A percentile compares a stretch with the other conserved stretches of the same genome.
Conservation (phyloP, 1,284 basidiomycete species). For the Ustilago bromivora region DNA sequence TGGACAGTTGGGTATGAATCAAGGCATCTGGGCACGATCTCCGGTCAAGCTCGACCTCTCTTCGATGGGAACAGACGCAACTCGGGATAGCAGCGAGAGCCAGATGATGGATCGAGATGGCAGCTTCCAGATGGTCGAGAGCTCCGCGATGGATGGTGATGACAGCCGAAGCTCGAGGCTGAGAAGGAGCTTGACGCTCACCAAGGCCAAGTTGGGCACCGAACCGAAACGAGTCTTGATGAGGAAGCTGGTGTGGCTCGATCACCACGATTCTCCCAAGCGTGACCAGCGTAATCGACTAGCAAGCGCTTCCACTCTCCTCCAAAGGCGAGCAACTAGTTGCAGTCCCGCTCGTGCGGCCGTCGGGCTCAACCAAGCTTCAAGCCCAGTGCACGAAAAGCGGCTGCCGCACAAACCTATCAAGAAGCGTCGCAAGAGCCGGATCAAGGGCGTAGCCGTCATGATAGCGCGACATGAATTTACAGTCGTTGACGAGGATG, state of each 20-base stretch:
- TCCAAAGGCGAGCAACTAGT: not conserved
- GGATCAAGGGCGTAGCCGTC: conserved; percentile 39
- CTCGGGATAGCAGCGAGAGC: not conserved
- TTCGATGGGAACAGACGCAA: not conserved
- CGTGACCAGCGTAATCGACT: conserved; percentile 25
- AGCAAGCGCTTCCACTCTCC: not conserved
- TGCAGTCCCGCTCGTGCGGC: not conserved
- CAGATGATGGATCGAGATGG: not conserved
- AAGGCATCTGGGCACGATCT: conserved; percentile 34
- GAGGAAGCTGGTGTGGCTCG: conserved; percentile 17
- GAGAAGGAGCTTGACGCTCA: conserved; percentile 22
- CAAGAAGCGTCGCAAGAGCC: conserved; percentile 39
- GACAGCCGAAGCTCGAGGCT: not conserved
- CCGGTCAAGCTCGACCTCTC: conserved; percentile 23
- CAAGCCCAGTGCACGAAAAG: conserved; percentile 12
- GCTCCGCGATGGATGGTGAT: not conserved
- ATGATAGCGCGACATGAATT: conserved; percentile 37
- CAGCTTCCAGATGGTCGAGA: conserved; percentile 10
- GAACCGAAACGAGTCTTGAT: conserved; percentile 14
- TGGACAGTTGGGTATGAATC: conserved; percentile 32
- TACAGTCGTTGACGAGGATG: conserved; percentile 46
- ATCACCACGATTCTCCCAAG: conserved; percentile 31
- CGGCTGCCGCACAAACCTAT: conserved; percentile 22
- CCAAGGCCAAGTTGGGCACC: not conserved
- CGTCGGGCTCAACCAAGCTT: not conserved